Conservation (phyloP, 2,329 filamentous ascomycete genomes). For the Fusarium setosum region DNA sequence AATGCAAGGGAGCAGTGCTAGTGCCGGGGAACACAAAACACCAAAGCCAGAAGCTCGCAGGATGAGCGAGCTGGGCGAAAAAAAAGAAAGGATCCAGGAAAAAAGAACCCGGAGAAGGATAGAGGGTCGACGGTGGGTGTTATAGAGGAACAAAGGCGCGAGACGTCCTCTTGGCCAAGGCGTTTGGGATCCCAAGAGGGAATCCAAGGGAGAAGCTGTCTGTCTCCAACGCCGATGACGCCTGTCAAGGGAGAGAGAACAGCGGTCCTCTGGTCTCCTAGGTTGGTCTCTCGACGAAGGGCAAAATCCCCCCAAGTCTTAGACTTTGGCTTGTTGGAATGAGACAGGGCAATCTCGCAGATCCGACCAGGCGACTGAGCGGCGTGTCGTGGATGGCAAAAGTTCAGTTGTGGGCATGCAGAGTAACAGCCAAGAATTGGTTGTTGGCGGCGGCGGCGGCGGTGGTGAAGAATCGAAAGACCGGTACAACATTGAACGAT, state of each 20-base stretch:
- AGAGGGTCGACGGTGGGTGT: constrained; percentile 9
- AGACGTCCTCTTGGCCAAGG: background rate
- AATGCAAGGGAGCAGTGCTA: constrained; percentile 35
- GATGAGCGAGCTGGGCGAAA: no score
- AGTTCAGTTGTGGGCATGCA: constrained; percentile 23
- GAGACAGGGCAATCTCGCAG: constrained; percentile 36
- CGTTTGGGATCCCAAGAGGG: constrained; percentile 11
- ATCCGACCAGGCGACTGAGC: constrained; percentile 13
- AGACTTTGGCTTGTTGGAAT: constrained; percentile 17
- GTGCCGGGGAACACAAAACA: constrained; percentile 23
- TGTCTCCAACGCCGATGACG: constrained; percentile 7
- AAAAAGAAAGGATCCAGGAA: constrained; percentile 2
- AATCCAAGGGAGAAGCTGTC: constrained; percentile 26
- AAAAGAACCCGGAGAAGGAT: constrained; percentile 4
- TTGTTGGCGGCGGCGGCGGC: no score
- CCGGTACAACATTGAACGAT: constrained; percentile 23
- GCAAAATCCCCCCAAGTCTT: constrained; percentile 22
- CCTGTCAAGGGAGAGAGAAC: constrained; percentile 31
- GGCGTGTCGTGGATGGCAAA: constrained; percentile 6
- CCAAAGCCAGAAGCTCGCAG: constrained; percentile 22
- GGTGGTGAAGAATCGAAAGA: constrained; percentile 23
- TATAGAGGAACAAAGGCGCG: constrained; percentile 22
- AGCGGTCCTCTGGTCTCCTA: constrained; percentile 8
- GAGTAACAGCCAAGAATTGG: constrained; percentile 25
- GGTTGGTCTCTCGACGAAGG: constrained; percentile 12